These are phyloP conservation scores for Hydrangea macrophylla DNA, from an alignment of 148 eudicot genomes.

Conservation along the genomic window DNA sequence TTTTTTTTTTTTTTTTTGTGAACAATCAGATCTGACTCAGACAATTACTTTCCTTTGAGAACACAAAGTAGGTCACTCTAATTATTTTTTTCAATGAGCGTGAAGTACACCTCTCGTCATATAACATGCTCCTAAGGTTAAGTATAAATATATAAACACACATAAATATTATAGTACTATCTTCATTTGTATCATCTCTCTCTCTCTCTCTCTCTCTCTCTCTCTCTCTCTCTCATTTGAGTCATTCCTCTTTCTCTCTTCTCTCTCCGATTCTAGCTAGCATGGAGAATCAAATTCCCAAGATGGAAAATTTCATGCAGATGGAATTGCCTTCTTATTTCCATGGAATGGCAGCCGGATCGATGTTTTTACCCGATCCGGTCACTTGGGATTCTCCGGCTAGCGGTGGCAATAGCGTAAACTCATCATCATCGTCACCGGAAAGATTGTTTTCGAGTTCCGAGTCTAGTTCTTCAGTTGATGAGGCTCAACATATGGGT, in stretches of 20 bases:
- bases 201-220: neutral
- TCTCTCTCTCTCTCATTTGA: neutral
- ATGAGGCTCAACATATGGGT: conserved; percentile 10
- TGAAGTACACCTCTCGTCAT: conserved; percentile 24
- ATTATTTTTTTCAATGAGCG: conserved; percentile 22
- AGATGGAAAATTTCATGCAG: conserved; percentile 32
- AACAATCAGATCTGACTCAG: conserved; percentile 24
- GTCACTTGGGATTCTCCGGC: conserved; percentile 6
- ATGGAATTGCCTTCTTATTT: conserved; percentile 25
- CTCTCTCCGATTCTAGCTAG: conserved; percentile 11
- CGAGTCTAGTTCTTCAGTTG: conserved; percentile 17
- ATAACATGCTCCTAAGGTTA: conserved; percentile 19
- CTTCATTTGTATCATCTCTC: conserved; percentile 16
- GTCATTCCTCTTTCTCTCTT: neutral
- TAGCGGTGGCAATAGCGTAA: neutral
- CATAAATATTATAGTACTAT: conserved; percentile 16
- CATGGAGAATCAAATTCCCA: conserved; percentile 40
- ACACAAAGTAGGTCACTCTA: conserved; percentile 20
- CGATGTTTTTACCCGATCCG: conserved; percentile 17
- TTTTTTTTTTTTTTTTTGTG: neutral
- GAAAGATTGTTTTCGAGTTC: conserved; percentile 14
- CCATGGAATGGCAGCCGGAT: conserved; percentile 14
- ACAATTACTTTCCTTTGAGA: conserved; percentile 7
- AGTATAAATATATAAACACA: neutral
- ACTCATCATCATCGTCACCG: conserved; percentile 13